Conservation (phyloP, 1,139 yeast genomes). For the Scheffersomyces insectosa region DNA sequence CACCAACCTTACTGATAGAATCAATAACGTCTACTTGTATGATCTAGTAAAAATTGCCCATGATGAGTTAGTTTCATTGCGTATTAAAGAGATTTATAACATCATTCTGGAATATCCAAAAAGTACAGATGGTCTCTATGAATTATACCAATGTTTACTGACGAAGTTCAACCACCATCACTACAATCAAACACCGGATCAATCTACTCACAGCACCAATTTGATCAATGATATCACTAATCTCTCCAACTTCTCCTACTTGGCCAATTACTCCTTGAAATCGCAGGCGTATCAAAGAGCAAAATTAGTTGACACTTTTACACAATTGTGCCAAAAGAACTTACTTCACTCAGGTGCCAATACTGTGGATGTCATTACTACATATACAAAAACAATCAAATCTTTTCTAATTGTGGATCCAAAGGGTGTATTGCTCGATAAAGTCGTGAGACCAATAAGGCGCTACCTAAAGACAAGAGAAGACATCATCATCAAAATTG, state of each 20-base stretch:
- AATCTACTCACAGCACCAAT: constrained; percentile 7
- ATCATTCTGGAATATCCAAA: constrained; percentile 61
- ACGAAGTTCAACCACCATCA: constrained; percentile 19
- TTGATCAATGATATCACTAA: constrained; percentile 11
- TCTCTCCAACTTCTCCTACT: constrained; percentile 18
- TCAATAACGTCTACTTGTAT: constrained; percentile 19
- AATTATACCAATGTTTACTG: constrained; percentile 54
- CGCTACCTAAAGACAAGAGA: constrained; percentile 63
- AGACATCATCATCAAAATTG: constrained; percentile 71
- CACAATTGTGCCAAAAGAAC: constrained; percentile 46
- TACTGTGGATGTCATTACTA: constrained; percentile 70
- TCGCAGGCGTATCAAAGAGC: constrained; percentile 47
- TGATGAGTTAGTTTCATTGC: constrained; percentile 46
- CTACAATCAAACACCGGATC: constrained; percentile 5
- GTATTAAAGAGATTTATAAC: constrained; percentile 67
- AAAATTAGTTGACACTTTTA: constrained; percentile 56
- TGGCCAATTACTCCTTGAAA: constrained; percentile 20
- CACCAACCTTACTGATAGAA: constrained; percentile 13
- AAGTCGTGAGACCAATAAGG: constrained; percentile 74
- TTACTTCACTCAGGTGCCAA: constrained; percentile 81
- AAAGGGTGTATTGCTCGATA: constrained; percentile 77
- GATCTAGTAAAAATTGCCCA: constrained; percentile 43
- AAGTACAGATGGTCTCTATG: constrained; percentile 61
- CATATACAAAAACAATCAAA: constrained; percentile 71
- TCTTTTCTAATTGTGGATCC: constrained; percentile 82